These are phyloP conservation scores for Fusarium humuli DNA, from an alignment of 2,329 filamentous ascomycete genomes.

Conservation along the genomic window DNA sequence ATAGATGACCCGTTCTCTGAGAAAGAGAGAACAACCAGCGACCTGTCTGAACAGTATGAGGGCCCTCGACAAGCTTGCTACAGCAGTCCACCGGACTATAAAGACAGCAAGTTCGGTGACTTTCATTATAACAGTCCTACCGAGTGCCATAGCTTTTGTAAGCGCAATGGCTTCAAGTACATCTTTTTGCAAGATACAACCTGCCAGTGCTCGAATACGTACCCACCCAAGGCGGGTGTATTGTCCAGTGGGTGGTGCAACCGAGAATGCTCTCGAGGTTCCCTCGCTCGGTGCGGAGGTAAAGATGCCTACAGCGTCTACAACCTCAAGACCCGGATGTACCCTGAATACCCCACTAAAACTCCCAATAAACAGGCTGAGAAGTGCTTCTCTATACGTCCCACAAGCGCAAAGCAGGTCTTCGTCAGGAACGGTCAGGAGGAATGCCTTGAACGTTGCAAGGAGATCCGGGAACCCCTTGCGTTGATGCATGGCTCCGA, in stretches of 20 bases:
- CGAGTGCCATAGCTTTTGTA: neutral
- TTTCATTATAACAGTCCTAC: neutral
- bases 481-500: neutral
- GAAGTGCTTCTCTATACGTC: slow-evolving; percentile 3
- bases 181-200: fast-evolving
- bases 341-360: fast-evolving
- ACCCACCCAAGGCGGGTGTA: fast-evolving
- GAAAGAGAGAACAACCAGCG: fast-evolving
- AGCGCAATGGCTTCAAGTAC: neutral
- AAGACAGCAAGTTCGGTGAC: no score
- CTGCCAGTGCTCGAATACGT: neutral
- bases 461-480: neutral
- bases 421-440: neutral
- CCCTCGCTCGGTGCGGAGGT: neutral
- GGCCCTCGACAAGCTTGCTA: neutral
- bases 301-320: neutral
- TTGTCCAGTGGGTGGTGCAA: neutral
- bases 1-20: fast-evolving
- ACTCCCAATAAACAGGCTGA: neutral
- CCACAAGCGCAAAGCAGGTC: neutral
- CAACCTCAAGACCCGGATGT: neutral
- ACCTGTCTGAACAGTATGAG: neutral
- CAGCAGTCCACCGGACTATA: neutral
- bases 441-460: neutral
- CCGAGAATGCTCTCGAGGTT: neutral